These are phyloP conservation scores for Colletotrichum gigasporum DNA, from an alignment of 2,329 filamentous ascomycete genomes.

Conservation along the genomic window DNA sequence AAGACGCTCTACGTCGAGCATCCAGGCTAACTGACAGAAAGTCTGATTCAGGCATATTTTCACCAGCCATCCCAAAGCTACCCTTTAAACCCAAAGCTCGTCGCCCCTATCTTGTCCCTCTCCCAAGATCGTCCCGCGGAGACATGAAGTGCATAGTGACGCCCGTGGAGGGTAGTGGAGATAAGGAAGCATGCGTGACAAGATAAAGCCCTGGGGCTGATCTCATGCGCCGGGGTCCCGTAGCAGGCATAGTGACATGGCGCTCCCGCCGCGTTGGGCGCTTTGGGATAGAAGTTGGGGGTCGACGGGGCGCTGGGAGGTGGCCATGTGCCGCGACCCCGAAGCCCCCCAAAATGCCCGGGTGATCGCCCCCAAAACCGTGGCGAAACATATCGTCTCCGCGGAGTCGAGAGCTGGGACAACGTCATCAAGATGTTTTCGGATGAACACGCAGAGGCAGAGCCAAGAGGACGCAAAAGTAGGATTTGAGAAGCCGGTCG, in stretches of 20 bases:
- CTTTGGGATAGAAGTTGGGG: too few species aligned
- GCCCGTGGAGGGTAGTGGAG: neutral
- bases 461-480: too few species aligned
- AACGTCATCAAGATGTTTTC: too few species aligned
- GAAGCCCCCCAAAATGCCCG: neutral
- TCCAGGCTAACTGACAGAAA: neutral
- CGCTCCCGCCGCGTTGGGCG: too few species aligned
- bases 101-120: too few species aligned
- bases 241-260: too few species aligned
- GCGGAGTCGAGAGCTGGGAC: neutral
- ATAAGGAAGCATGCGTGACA: constrained; percentile 4
- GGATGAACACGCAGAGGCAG: too few species aligned
- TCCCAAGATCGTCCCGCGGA: neutral
- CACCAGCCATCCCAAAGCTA: too few species aligned
- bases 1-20: too few species aligned
- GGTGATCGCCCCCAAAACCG: neutral
- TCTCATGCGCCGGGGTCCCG: neutral
- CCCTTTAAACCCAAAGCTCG: too few species aligned
- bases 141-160: neutral
- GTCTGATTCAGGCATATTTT: neutral
- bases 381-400: neutral
- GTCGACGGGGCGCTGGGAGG: too few species aligned
- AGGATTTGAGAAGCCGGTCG: too few species aligned
- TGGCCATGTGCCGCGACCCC: neutral
- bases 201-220: constrained; percentile 1